Conservation (phyloP, 78 protist genomes). For the slime mould (Dictyostelium discoideum) region dicty_2.7 NC_007088.5:5591501-5592000, state of each 20-base stretch:
- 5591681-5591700: background rate
- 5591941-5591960: constrained; percentile 52
- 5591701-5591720: background rate
- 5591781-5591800: background rate
- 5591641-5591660: background rate
- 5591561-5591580: background rate
- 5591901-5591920: constrained; percentile 39
- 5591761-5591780: background rate
- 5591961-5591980: constrained; percentile 39
- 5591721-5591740: background rate
- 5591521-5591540: background rate
- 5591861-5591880: background rate
- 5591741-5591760: background rate
- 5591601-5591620: background rate
- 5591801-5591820: constrained; percentile 37
- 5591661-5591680: background rate
- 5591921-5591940: constrained; percentile 63
- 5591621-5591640: background rate
- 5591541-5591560: background rate
- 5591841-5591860: background rate
- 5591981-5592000: constrained; percentile 51
- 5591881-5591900: constrained; percentile 52
- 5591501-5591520: background rate
- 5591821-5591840: constrained; percentile 20
- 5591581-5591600: background rate